Evolutionary conservation across 2,329 filamentous ascomycete species (phyloP).

Genomic region (Aspergillus vadensis): DNA sequence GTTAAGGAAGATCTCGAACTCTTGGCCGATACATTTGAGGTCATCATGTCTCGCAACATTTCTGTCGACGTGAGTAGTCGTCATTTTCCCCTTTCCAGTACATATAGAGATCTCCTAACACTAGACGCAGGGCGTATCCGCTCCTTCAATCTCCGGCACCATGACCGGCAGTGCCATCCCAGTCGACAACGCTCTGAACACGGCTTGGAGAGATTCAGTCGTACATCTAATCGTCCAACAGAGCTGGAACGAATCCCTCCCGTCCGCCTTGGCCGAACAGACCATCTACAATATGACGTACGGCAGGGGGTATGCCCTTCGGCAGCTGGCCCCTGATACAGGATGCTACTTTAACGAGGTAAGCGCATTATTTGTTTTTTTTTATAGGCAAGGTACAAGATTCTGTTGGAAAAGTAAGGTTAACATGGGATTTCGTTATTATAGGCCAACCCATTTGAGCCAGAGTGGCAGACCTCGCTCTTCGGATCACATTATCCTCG

Average conservation of each 20-base stretch:
- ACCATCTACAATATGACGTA: conserved; percentile 19
- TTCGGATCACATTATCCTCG: background rate
- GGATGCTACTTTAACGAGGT: conserved; percentile 37
- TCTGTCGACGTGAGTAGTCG: background rate
- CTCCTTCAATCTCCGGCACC: conserved; percentile 19
- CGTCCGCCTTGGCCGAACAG: conserved; percentile 4
- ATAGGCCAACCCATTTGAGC: conserved; percentile 19
- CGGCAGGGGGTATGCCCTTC: conserved; percentile 22
- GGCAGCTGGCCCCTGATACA: conserved; percentile 25
- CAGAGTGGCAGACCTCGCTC: conserved; percentile 13
- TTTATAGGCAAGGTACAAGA: too few relatives aligned
- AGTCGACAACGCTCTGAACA: conserved; percentile 20
- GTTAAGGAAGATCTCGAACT: background rate
- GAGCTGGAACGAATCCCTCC: conserved; percentile 16
- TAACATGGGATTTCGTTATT: background rate
- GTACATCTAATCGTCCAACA: conserved; percentile 18
- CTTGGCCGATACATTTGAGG: background rate
- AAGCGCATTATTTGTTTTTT: background rate
- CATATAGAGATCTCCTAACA: background rate
- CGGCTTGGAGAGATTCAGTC: conserved; percentile 22
- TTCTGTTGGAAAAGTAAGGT: too few relatives aligned
- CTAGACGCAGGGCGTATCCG: conserved; percentile 10
- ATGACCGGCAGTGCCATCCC: conserved; percentile 9
- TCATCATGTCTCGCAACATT: background rate
- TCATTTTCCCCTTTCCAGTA: too few relatives aligned